Conservation (phyloP, 1,284 basidiomycete genomes). For the Heliocybe sulcata region DNA sequence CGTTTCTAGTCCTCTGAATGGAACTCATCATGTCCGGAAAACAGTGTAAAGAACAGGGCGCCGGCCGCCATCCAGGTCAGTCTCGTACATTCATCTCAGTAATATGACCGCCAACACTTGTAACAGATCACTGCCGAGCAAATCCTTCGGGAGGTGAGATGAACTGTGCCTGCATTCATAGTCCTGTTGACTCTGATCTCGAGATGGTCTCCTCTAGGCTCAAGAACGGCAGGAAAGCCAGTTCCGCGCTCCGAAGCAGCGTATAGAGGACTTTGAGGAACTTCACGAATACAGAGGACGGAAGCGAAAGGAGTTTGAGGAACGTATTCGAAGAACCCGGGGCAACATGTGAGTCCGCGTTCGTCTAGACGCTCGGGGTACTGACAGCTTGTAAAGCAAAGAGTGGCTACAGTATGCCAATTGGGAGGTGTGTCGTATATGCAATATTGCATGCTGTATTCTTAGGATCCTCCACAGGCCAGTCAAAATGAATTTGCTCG, state of each 20-base stretch:
- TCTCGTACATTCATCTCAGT: slow-evolving; percentile 6
- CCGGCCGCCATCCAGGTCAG: slow-evolving; percentile 84
- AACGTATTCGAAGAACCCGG: slow-evolving; percentile 85
- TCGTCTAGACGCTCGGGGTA: neutral
- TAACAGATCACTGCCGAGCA: slow-evolving; percentile 93
- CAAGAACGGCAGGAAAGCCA: slow-evolving; percentile 95
- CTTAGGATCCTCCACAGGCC: slow-evolving; percentile 49
- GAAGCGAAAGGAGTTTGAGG: slow-evolving; percentile 96
- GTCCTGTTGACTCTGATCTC: neutral
- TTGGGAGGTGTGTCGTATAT: slow-evolving; percentile 52
- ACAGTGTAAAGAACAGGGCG: slow-evolving; percentile 88
- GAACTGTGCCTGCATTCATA: neutral
- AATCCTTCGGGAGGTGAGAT: slow-evolving; percentile 83
- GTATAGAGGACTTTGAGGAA: slow-evolving; percentile 96
- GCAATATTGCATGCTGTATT: neutral
- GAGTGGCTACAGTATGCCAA: slow-evolving; percentile 82
- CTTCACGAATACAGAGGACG: slow-evolving; percentile 92
- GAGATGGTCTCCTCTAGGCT: slow-evolving; percentile 40
- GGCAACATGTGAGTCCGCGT: slow-evolving; percentile 62
- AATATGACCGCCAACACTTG: slow-evolving; percentile 7
- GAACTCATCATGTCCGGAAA: slow-evolving; percentile 5
- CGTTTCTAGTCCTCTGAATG: slow-evolving; percentile 3
- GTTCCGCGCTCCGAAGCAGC: slow-evolving; percentile 87
- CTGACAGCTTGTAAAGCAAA: slow-evolving; percentile 37
- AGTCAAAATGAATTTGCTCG: slow-evolving; percentile 94